Conservation (phyloP, 441 rosid genomes). For the Pelargonium fulgidum region DNA sequence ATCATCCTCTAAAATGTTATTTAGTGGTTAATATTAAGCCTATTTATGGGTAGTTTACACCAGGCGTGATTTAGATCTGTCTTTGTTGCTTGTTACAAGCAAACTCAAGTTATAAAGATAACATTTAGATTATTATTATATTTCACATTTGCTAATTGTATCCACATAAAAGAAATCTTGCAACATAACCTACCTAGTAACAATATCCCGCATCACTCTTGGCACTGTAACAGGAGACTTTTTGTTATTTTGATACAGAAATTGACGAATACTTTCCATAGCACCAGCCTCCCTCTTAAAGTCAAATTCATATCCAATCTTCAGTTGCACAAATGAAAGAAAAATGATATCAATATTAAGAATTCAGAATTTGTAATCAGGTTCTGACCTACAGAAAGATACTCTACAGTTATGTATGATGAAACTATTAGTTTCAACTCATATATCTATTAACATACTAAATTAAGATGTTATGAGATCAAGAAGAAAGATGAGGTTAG, state of each 20-base stretch:
- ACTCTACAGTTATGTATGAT: too few species aligned
- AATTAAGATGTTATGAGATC: too few species aligned
- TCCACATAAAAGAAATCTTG: conserved; percentile 10
- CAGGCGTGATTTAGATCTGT: neutral
- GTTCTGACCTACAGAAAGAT: too few species aligned
- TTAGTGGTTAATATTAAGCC: neutral
- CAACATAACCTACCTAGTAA: conserved; percentile 53
- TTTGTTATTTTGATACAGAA: conserved; percentile 64
- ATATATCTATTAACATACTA: too few species aligned
- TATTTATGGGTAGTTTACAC: neutral
- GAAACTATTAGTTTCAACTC: too few species aligned
- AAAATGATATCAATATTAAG: neutral
- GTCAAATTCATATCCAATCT: conserved; percentile 96
- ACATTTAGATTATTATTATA: neutral
- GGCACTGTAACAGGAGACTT: conserved; percentile 81
- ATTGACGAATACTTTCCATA: conserved; percentile 67
- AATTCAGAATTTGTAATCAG: too few species aligned
- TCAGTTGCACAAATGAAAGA: conserved; percentile 26
- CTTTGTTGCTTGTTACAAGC: neutral
- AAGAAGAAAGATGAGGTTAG: too few species aligned
- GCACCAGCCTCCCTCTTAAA: conserved; percentile 78
- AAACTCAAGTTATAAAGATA: neutral
- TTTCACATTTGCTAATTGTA: neutral
- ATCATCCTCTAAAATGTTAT: neutral
- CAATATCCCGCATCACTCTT: conserved; percentile 47